Base-by-base conservation (phyloP, 2,329 filamentous ascomycete genomes). In the Colletotrichum coccodes region DNA sequence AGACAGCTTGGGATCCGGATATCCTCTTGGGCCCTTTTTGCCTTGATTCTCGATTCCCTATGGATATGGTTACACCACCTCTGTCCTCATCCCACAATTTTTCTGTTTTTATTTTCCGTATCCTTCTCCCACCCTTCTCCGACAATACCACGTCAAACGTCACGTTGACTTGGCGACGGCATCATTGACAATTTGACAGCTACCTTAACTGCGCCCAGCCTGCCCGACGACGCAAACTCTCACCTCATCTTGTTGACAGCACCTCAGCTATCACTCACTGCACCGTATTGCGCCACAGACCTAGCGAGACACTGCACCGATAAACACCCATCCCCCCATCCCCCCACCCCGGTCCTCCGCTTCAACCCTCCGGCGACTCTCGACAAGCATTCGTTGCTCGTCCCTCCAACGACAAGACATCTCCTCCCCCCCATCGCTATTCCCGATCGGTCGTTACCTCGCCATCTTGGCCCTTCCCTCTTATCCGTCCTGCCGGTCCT, bases 21-120 rank as follows among this genome's bases (percentile, higher is more conserved):
- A 38, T 21, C 36, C 60, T 67, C 64, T 64, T 64, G 65, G 65
- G 59, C 65, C 64, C 46, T 64, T 64, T 52, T 60, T 64, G 44
- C 60, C 46, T 58, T 64, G 52, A 52, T 64, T 68, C 30, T 68
- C 57, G 56, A 36, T 21, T 52, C 6, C 56, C 30, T n/a, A 38
- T n/a, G n/a, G n/a, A n/a, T n/a, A n/a, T n/a, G n/a, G 18, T 21
- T 36, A 40, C 34, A 21, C 36, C 42, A 21, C 53, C 53, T 26
- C 12, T 21, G 32, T 14, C n/a, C n/a, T n/a, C 26, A 52, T 58
- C 40, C 57, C 63, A 61, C 50, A 57, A 36, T 64, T 44, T 32
- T 30, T 36, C 18, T 62, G 34, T 50, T 23, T 50, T 32, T 23
- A 47, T 23, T 46, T 46, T 23, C 42, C 23, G n/a, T 21, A 46